Evolutionary conservation across 768 basidiomycete species (phyloP), one percentile per base, ranked within the genome.

Genomic region (Infundibulicybe gibba): DNA sequence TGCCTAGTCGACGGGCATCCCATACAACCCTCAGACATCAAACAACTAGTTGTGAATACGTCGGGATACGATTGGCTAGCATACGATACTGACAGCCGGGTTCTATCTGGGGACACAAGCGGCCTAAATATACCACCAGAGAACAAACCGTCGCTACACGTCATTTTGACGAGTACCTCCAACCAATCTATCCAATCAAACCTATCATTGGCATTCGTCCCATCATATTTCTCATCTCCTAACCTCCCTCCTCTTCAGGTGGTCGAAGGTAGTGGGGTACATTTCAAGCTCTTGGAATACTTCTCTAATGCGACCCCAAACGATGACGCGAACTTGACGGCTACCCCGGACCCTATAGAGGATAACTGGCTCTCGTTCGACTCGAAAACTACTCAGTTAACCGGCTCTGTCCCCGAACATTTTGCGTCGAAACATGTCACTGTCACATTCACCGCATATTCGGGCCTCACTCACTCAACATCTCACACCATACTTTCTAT

Each of bases 361-460:
- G 62, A 61, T 34, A 52, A 70, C 45, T 85, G 77, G 69, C 62
- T 93, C 31, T 57, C 48, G 2, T 87, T 85, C 48, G 70, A 85
- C 57, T 41, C 72, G 14, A 47, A 37, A 38, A 65, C 61, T 13
- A 72, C 71, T 8, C 61, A 63, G n/a, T 61, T 90, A 40, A 61
- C 68, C 31, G 90, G 89, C 5, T 73, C 57, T 14, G 62, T 89
- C 31, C 85, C 87, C 5, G 42, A 55, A 31, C 62, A 75, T 49
- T 74, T 74, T 17, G 53, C 67, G 21, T 52, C 53, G 25, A 57
- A 71, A 14, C 69, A 72, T 38, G 70, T 82, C 34, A 62, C 65
- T 1, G 67, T 81, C 41, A 79, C 77, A 3, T 85, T 90, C 53
- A 80, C 81, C 6, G 88, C 86, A 2, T 87, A 81, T 61, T 86